Evolutionary conservation across 768 basidiomycete species (phyloP), one percentile per base, ranked within the genome.

Genomic region (Suillus americanus): DNA sequence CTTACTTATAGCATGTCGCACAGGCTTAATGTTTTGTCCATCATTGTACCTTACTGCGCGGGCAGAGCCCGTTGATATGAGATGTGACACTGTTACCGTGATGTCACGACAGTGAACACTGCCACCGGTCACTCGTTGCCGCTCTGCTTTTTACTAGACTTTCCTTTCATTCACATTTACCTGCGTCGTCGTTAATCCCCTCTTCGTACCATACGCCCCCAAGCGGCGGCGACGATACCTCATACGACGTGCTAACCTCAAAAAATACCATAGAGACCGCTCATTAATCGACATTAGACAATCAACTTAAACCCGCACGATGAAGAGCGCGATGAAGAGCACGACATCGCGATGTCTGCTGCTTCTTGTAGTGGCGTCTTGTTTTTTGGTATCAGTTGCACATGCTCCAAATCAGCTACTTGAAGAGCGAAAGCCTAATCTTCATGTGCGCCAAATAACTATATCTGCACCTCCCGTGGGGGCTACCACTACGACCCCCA

Each of bases 321-420:
- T 54, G 63, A 65, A 62, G 54, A 66, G 62, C 66, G 69, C 66
- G 64, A 71, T 74, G 71, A 70, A 73, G 63, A 66, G 67, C 51
- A 51, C 67, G 62, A 64, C 61, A 33, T 68, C 65, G 20, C 65
- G 70, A 45, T 67, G 66, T 60, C 67, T 80, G 37, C 40, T 59
- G 12, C 59, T 78, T 35, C 57, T 81, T 28, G 69, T 74, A 37
- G 56, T 71, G 41, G 62, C 71, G 7, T 68, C 73, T 30, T 73
- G 72, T 38, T 72, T 70, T 50, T 45, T 74, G 46, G 63, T 78
- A 18, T 65, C 74, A 60, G 73, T 70, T 43, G 67, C 68, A 18
- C 61, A 70, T 54, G 72, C 68, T 75, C 67, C 63, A 73, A 54
- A 68, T 35, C 65, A 70, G 41, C 65, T 65, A 53, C 65, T 73